phyloP scores from a whole-genome alignment of 805 yeast genomes.

The Saccharomycopsis guyanensis region DNA sequence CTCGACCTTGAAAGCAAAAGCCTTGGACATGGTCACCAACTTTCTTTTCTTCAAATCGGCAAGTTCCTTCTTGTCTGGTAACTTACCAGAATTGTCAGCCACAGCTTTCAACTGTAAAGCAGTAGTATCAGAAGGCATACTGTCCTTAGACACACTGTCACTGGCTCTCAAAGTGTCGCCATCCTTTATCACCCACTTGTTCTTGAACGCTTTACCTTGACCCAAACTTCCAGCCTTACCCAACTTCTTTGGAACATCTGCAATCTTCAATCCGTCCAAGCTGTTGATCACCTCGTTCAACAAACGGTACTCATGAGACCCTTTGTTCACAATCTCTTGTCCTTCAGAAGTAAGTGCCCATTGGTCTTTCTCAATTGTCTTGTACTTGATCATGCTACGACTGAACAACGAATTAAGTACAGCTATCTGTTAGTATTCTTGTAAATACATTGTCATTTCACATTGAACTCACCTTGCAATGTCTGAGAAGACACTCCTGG shows the following conservation, averaged over 20 bases:
- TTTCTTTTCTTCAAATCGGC: slow-evolving; percentile 92
- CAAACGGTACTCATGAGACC: slow-evolving; percentile 86
- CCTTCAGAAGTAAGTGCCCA: slow-evolving; percentile 82
- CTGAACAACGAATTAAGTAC: slow-evolving; percentile 83
- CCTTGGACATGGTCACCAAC: slow-evolving; percentile 62
- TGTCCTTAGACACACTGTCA: slow-evolving; percentile 37
- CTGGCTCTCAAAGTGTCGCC: slow-evolving; percentile 69
- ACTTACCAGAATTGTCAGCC: slow-evolving; percentile 38
- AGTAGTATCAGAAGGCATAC: slow-evolving; percentile 58
- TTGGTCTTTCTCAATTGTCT: slow-evolving; percentile 63
- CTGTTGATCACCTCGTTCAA: slow-evolving; percentile 65
- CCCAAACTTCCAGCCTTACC: slow-evolving; percentile 87
- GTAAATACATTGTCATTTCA: background rate
- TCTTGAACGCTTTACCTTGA: slow-evolving; percentile 95
- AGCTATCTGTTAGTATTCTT: slow-evolving; percentile 31
- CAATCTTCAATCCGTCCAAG: slow-evolving; percentile 72
- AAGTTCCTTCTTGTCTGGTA: slow-evolving; percentile 57
- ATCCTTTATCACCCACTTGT: slow-evolving; percentile 89
- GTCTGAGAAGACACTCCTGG: slow-evolving; percentile 56
- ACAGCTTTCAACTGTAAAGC: slow-evolving; percentile 56
- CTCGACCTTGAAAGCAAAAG: slow-evolving; percentile 61
- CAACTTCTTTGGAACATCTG: slow-evolving; percentile 64
- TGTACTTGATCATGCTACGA: slow-evolving; percentile 68
- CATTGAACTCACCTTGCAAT: slow-evolving; percentile 37
- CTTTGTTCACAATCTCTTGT: slow-evolving; percentile 62